These are phyloP conservation scores for Waltergamsia citrina DNA, from an alignment of 2,329 filamentous ascomycete species.

Conservation along the genomic window DNA sequence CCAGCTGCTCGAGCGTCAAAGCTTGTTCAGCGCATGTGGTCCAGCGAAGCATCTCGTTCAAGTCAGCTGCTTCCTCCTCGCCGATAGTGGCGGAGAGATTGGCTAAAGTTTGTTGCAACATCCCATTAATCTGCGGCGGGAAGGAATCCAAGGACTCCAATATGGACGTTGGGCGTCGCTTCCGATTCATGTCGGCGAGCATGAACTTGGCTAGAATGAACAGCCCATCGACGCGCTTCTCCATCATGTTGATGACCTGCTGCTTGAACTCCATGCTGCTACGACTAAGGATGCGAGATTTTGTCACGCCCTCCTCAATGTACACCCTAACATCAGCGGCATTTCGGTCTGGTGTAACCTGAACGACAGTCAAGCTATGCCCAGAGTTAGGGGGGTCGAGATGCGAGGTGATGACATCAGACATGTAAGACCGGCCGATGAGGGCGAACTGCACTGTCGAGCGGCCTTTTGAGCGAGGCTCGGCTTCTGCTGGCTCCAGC, in stretches of 20 bases:
- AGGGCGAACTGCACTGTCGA: conserved; percentile 26
- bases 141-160: conserved; percentile 32
- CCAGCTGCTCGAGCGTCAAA: conserved; percentile 31
- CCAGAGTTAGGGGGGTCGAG: conserved; percentile 22
- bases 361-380: conserved; percentile 24
- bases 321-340: conserved; percentile 29
- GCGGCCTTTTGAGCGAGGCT: conserved; percentile 4
- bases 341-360: conserved; percentile 32
- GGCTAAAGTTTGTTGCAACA: conserved; percentile 28
- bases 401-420: conserved; percentile 21
- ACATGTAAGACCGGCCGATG: conserved; percentile 30
- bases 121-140: conserved; percentile 32
- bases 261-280: conserved; percentile 20
- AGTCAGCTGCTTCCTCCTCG: conserved; percentile 25
- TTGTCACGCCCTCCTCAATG: conserved; percentile 28
- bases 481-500: conserved; percentile 16
- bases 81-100: conserved; percentile 29
- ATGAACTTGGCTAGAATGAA: conserved; percentile 41
- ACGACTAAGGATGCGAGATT: conserved; percentile 24
- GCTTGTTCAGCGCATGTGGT: conserved; percentile 32
- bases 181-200: conserved; percentile 36
- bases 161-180: conserved; percentile 33
- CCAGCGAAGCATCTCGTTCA: conserved; percentile 39
- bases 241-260: conserved; percentile 28
- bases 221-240: conserved; percentile 31